Evolutionary conservation across 306 rosid genomes (phyloP), one percentile per base, ranked within the genome.

Genomic region (Inga leiocalycina): DNA sequence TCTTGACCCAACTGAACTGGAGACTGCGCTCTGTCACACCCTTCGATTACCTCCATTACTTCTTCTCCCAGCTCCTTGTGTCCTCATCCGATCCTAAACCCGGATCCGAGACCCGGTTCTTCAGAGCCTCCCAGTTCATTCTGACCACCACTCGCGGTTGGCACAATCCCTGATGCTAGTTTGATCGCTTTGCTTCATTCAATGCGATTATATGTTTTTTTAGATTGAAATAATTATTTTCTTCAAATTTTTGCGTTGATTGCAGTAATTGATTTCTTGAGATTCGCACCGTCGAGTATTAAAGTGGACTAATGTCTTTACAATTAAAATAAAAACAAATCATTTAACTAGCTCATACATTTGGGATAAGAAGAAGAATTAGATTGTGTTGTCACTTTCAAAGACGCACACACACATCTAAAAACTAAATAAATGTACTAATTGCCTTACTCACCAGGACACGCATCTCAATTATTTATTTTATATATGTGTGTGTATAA

Each of bases 11-110:
- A 57, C 97, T 94, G 79, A 57, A 87, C 4, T 94, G 97, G 97
- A 85, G 95, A 78, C 79, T 92, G 24, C 94, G 89, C 74, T 89
- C 93, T n/a, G 86, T 92, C 19, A 94, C 97, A 0, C 97, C 97
- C 15, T 94, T 85, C 80, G 92, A 94, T 85, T 94, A 87, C 77
- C 91, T 92, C 15, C 77, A 84, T 24, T 76, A 82, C 77, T 91
- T 89, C 87, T 64, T 89, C 82, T 70, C 91, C 80, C 79, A 79
- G 39, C 89, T 92, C 27, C 86, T 88, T 37, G 75, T 91, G 20
- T 81, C 90, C 4, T 81, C 91, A 9, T 73, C 81, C 5, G 48
- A 41, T 27, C 64, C 69, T 66, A 13, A 62, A 15, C 41, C 74
- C 24, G 64, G 81, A 4, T 59, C 78, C 17, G 10, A 49, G n/a